Conservation (phyloP, 2,329 filamentous ascomycete genomes). For the Colletotrichum sp. region DNA sequence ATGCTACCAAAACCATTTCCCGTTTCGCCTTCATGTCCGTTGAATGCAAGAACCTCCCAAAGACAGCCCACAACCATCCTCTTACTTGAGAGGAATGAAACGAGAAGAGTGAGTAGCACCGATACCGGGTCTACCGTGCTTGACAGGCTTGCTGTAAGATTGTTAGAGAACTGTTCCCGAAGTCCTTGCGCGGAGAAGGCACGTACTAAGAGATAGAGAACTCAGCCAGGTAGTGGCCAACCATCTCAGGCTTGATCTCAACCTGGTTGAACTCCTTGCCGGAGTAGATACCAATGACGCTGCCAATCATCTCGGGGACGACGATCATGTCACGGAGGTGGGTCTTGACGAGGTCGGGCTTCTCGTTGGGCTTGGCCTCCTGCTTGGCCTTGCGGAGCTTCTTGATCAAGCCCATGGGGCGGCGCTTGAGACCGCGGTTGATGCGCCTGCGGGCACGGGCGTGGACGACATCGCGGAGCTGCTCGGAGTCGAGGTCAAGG, state of each 20-base stretch:
- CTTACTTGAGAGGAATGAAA: slow-evolving; percentile 99
- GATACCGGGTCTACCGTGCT: slow-evolving; percentile 99
- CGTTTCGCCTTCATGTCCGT: slow-evolving; percentile 62
- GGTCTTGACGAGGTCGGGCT: slow-evolving; percentile 99
- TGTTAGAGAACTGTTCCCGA: slow-evolving; percentile 50
- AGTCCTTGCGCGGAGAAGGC: neutral
- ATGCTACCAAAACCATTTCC: slow-evolving; percentile 59
- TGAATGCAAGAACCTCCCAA: slow-evolving; percentile 62
- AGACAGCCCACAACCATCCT: slow-evolving; percentile 57
- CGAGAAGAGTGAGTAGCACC: slow-evolving; percentile 99
- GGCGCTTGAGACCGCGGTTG: slow-evolving; percentile 99
- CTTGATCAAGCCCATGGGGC: slow-evolving; percentile 99
- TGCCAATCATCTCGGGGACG: slow-evolving; percentile 99
- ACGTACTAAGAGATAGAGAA: slow-evolving; percentile 99
- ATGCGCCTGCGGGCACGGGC: slow-evolving; percentile 97
- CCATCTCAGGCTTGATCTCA: slow-evolving; percentile 99
- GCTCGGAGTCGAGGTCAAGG: slow-evolving; percentile 96
- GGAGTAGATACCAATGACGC: slow-evolving; percentile 98
- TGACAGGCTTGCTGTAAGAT: slow-evolving; percentile 88
- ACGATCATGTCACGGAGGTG: slow-evolving; percentile 99
- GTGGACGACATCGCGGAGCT: slow-evolving; percentile 99
- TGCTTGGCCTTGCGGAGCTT: slow-evolving; percentile 99
- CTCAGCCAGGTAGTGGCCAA: slow-evolving; percentile 98
- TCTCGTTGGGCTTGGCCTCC: slow-evolving; percentile 99
- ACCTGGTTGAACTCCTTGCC: slow-evolving; percentile 99